A percentile compares a stretch with the other conserved stretches of the same genome.
phyloP scores from a whole-genome alignment of 768 basidiomycete species.

The Leccinum barrowsii region DNA sequence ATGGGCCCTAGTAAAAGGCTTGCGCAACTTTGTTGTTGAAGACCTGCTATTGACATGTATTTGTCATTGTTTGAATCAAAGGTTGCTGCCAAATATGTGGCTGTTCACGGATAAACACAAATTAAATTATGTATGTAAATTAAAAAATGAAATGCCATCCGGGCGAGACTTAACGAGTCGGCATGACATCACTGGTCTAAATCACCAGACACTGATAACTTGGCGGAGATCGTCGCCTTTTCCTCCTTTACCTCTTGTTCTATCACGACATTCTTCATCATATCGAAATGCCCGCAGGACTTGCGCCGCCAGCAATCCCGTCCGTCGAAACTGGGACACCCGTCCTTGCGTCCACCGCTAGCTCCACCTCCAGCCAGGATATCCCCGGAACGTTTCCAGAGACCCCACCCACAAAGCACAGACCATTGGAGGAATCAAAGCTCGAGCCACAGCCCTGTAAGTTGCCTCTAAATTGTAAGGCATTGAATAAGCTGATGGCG shows the following conservation, averaged over 20 bases:
- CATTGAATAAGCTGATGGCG: constrained; percentile 5
- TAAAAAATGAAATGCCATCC: not conserved
- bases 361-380: not conserved
- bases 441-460: constrained; percentile 10
- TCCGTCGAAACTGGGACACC: constrained; percentile 16
- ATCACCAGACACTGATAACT: not conserved
- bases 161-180: constrained; percentile 14
- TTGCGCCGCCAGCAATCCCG: constrained; percentile 16
- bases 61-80: constrained; percentile 15
- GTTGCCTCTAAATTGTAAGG: not conserved
- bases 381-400: not conserved
- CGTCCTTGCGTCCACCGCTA: constrained; percentile 12
- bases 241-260: not conserved
- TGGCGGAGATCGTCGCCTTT: constrained; percentile 2
- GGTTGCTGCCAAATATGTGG: constrained; percentile 9
- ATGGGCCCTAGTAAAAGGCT: too few species aligned
- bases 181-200: constrained; percentile 26
- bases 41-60: not conserved
- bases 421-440: not conserved
- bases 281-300: constrained; percentile 11
- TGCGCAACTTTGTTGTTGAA: too few species aligned
- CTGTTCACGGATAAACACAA: not conserved
- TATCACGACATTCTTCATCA: not conserved
- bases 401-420: not conserved
- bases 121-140: not conserved